Percentiles rank a stretch among this genome's conserved stretches.
Evolutionary conservation across 441 rosid species (phyloP).

Genomic region (Populus hybrid): DNA sequence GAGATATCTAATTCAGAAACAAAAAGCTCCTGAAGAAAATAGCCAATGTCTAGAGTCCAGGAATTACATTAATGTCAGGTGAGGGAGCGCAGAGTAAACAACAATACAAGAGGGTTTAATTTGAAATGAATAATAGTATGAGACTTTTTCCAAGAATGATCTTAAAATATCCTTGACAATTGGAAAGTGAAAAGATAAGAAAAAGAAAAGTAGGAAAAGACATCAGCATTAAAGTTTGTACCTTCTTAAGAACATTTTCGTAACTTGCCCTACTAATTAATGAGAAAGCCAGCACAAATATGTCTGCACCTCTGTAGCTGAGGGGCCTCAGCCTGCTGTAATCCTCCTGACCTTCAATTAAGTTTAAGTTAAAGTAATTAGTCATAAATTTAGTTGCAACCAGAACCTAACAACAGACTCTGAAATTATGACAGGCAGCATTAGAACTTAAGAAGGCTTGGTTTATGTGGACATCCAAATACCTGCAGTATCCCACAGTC

Average conservation of each 20-base stretch:
- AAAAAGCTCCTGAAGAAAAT: slow-evolving; percentile 13
- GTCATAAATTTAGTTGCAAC: slow-evolving; percentile 1
- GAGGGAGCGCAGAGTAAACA: slow-evolving; percentile 10
- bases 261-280: slow-evolving; percentile 91
- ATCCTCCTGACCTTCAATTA: slow-evolving; percentile 83
- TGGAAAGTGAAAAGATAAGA: slow-evolving; percentile 5
- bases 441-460: background rate
- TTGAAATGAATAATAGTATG: slow-evolving; percentile 10
- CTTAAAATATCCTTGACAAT: background rate
- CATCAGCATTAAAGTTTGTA: slow-evolving; percentile 27
- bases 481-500: slow-evolving; percentile 98
- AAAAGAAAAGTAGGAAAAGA: slow-evolving; percentile 17
- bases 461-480: slow-evolving; percentile 3
- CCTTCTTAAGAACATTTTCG: slow-evolving; percentile 97
- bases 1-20: background rate
- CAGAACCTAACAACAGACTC: slow-evolving; percentile 1
- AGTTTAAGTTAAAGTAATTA: slow-evolving; percentile 2
- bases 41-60: slow-evolving; percentile 7
- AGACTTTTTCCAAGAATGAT: slow-evolving; percentile 25
- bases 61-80: background rate
- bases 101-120: slow-evolving; percentile 7
- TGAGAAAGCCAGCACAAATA: slow-evolving; percentile 90
- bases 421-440: slow-evolving; percentile 10
- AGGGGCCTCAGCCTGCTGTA: slow-evolving; percentile 95
- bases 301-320: slow-evolving; percentile 96